A percentile compares a stretch with the other conserved stretches of the same genome.
Evolutionary conservation across 2,329 filamentous ascomycete species (phyloP).

Genomic region (Fonsecaea multimorphosa): DNA sequence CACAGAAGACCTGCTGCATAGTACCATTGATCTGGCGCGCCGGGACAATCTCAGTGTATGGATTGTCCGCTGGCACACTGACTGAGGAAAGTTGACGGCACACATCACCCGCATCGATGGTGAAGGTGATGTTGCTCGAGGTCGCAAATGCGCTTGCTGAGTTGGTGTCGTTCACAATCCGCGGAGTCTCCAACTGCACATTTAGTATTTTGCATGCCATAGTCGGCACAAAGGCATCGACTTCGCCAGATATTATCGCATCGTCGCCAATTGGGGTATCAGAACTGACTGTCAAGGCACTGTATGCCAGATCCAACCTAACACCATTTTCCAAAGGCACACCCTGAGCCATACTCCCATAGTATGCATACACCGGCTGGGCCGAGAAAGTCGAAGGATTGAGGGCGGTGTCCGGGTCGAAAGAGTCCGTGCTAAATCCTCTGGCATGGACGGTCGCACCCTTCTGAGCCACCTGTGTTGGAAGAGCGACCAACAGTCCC

Average conservation of each 20-base stretch:
- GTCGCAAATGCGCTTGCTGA: conserved; percentile 29
- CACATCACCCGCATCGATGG: conserved; percentile 30
- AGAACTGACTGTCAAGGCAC: conserved; percentile 26
- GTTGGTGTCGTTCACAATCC: conserved; percentile 33
- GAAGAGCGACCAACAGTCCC: conserved; percentile 43
- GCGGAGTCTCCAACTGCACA: conserved; percentile 29
- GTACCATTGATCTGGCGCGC: conserved; percentile 31
- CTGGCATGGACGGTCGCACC: conserved; percentile 22
- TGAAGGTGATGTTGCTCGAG: conserved; percentile 36
- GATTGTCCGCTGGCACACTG: conserved; percentile 34
- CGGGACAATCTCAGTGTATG: conserved; percentile 37
- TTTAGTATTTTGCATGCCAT: conserved; percentile 34
- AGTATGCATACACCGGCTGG: conserved; percentile 37
- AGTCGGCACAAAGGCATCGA: conserved; percentile 37
- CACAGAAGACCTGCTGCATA: conserved; percentile 35
- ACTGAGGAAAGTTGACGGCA: conserved; percentile 31
- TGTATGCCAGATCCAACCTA: conserved; percentile 34
- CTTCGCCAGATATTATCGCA: conserved; percentile 30
- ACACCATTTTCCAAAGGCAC: conserved; percentile 36
- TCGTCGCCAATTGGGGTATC: conserved; percentile 21
- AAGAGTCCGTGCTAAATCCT: conserved; percentile 28
- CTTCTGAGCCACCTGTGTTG: conserved; percentile 31
- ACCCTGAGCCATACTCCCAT: conserved; percentile 33
- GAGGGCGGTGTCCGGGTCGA: conserved; percentile 22
- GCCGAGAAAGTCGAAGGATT: conserved; percentile 29